Evolutionary conservation across 176 grass and related monocot species (phyloP).

Genomic region (Musa troglodytarum): DNA sequence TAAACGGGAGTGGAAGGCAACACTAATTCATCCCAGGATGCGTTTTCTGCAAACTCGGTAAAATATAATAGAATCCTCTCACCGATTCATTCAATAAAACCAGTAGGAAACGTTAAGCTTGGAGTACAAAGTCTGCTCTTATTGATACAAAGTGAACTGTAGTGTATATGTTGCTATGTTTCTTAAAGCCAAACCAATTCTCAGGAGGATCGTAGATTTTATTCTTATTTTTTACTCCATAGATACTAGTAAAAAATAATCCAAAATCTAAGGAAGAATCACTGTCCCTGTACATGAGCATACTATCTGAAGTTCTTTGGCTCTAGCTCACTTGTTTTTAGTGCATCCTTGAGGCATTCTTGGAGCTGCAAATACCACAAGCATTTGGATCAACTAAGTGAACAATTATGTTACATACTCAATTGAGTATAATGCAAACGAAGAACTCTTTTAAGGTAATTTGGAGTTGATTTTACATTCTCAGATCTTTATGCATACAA

Average conservation of each 20-base stretch:
- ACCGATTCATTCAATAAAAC: too few relatives aligned
- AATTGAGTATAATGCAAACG: too few relatives aligned
- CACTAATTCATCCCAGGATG: too few relatives aligned
- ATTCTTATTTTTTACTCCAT: neutral
- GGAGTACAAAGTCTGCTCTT: neutral
- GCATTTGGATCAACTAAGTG: neutral
- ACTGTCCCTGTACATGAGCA: constrained; percentile 1
- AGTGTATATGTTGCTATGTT: neutral
- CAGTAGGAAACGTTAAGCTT: neutral
- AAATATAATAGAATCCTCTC: too few relatives aligned
- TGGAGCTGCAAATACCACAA: constrained; percentile 4
- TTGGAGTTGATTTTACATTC: neutral
- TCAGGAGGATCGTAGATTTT: neutral
- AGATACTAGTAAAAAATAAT: neutral
- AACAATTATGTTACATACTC: neutral
- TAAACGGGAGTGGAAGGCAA: too few relatives aligned
- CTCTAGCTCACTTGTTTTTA: neutral
- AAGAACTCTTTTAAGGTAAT: neutral
- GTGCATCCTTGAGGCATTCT: constrained; percentile 4
- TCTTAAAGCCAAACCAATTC: neutral
- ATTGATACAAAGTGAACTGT: neutral
- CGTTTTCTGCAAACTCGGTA: too few relatives aligned
- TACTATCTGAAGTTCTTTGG: neutral
- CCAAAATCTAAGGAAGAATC: neutral
- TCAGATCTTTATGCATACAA: neutral